These are phyloP conservation scores for Claviceps arundinis DNA, from an alignment of 2,329 filamentous ascomycete genomes.

Conservation along the genomic window DNA sequence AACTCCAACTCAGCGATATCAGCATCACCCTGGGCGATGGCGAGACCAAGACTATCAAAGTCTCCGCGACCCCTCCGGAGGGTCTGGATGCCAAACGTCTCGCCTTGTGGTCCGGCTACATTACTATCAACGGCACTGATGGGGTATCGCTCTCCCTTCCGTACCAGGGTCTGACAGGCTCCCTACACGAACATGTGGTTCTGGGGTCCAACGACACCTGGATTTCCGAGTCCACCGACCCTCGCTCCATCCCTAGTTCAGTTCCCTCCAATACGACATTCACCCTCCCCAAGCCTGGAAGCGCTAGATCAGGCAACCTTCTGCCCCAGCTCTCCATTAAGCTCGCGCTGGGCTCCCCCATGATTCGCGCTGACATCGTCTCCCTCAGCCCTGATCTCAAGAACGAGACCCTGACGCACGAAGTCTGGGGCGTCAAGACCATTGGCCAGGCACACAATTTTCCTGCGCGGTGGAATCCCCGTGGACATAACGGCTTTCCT, in stretches of 20 bases:
- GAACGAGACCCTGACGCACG: slow-evolving; percentile 11
- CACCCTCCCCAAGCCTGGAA: slow-evolving; percentile 26
- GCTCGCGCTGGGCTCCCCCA: slow-evolving; percentile 31
- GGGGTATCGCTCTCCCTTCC: slow-evolving; percentile 24
- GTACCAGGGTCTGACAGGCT: slow-evolving; percentile 27
- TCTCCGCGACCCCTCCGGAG: slow-evolving; percentile 2
- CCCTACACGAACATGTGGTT: slow-evolving; percentile 17
- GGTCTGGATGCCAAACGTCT: slow-evolving; percentile 5
- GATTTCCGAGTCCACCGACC: slow-evolving; percentile 17
- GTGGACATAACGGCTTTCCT: slow-evolving; percentile 11
- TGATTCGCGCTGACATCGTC: slow-evolving; percentile 32
- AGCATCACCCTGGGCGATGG: slow-evolving; percentile 2
- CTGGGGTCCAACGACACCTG: slow-evolving; percentile 14
- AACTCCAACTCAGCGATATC: slow-evolving; percentile 8
- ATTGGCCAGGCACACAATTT: slow-evolving; percentile 29
- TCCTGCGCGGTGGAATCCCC: slow-evolving; percentile 21
- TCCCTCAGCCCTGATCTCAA: slow-evolving; percentile 17
- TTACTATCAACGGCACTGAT: slow-evolving; percentile 21
- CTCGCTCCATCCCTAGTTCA: background rate
- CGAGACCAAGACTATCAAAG: slow-evolving; percentile 3
- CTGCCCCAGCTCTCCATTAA: slow-evolving; percentile 27
- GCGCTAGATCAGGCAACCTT: slow-evolving; percentile 15
- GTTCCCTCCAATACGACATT: slow-evolving; percentile 25
- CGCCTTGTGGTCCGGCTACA: slow-evolving; percentile 8
- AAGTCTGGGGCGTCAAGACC: slow-evolving; percentile 24